Evolutionary conservation across 768 basidiomycete species (phyloP).

Genomic region (Collybiopsis luxurians): DNA sequence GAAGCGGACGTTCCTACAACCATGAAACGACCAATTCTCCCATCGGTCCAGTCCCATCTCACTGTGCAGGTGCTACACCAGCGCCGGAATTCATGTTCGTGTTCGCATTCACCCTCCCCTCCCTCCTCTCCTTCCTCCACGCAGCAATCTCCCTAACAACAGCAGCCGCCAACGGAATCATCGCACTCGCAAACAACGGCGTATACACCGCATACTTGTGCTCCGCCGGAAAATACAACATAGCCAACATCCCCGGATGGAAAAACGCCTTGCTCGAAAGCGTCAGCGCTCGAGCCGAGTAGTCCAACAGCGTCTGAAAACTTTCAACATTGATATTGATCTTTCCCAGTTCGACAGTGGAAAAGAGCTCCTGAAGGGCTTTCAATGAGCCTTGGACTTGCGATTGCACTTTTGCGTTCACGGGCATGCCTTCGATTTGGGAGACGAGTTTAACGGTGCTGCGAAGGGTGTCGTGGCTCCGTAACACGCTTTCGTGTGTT

Average conservation of each 20-base stretch:
- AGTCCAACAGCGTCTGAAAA: slow-evolving; percentile 51
- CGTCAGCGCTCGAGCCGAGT: slow-evolving; percentile 61
- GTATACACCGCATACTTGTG: slow-evolving; percentile 98
- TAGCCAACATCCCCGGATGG: slow-evolving; percentile 92
- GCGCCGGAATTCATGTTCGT: no score
- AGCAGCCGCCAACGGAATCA: slow-evolving; percentile 78
- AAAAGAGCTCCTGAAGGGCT: slow-evolving; percentile 66
- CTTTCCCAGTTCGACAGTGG: not conserved
- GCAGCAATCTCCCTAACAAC: slow-evolving; percentile 68
- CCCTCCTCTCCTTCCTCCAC: slow-evolving; percentile 44
- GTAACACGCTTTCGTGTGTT: slow-evolving; percentile 62
- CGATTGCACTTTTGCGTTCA: slow-evolving; percentile 70
- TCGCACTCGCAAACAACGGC: slow-evolving; percentile 88
- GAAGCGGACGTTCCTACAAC: no score
- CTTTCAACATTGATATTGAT: slow-evolving; percentile 21
- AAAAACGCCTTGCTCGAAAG: slow-evolving; percentile 89
- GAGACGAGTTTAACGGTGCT: slow-evolving; percentile 84
- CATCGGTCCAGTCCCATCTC: no score
- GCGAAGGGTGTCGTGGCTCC: slow-evolving; percentile 68
- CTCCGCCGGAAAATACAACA: slow-evolving; percentile 96
- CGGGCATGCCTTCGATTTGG: slow-evolving; percentile 91
- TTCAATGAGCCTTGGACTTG: slow-evolving; percentile 70
- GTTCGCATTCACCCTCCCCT: no score
- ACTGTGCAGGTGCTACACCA: no score
- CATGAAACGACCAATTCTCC: no score